Evolutionary conservation across 2,329 filamentous ascomycete genomes (phyloP).

Genomic region (Colletotrichum tropicale): DNA sequence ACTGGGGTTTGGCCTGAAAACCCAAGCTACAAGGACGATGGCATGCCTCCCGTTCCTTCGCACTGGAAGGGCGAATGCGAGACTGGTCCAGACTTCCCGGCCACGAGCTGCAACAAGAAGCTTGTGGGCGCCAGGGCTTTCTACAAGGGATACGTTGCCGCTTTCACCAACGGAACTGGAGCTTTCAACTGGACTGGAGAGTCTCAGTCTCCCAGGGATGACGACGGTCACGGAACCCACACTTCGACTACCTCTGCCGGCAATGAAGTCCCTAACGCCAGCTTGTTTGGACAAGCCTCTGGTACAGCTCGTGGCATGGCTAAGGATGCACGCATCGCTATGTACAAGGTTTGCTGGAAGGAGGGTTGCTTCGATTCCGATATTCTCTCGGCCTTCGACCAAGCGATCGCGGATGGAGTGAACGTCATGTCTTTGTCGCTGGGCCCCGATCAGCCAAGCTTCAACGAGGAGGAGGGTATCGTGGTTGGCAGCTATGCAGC

Average conservation of each 20-base stretch:
- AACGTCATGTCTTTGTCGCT: slow-evolving; percentile 4
- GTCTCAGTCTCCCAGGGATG: neutral
- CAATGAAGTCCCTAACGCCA: neutral
- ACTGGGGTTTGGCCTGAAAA: slow-evolving; percentile 18
- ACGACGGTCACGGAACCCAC: slow-evolving; percentile 5
- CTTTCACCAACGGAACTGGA: neutral
- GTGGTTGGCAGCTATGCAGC: neutral
- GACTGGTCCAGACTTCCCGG: neutral
- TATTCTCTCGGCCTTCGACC: neutral
- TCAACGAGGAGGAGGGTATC: neutral
- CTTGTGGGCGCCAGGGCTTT: slow-evolving; percentile 15
- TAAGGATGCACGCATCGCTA: neutral
- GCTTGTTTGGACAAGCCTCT: neutral
- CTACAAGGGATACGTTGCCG: neutral
- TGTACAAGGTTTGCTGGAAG: slow-evolving; percentile 8
- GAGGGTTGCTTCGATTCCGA: neutral
- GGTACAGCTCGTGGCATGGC: slow-evolving; percentile 13
- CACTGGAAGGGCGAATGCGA: slow-evolving; percentile 19
- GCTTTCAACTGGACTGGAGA: neutral
- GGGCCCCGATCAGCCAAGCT: neutral
- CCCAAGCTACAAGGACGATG: slow-evolving; percentile 12
- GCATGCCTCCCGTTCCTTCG: neutral
- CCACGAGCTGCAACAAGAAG: slow-evolving; percentile 17
- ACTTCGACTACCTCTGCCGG: neutral
- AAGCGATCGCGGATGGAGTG: slow-evolving; percentile 11